Evolutionary conservation across 2,329 filamentous ascomycete species (phyloP), one percentile per base, ranked within the genome.

Genomic region (Colletotrichum cuscutae): DNA sequence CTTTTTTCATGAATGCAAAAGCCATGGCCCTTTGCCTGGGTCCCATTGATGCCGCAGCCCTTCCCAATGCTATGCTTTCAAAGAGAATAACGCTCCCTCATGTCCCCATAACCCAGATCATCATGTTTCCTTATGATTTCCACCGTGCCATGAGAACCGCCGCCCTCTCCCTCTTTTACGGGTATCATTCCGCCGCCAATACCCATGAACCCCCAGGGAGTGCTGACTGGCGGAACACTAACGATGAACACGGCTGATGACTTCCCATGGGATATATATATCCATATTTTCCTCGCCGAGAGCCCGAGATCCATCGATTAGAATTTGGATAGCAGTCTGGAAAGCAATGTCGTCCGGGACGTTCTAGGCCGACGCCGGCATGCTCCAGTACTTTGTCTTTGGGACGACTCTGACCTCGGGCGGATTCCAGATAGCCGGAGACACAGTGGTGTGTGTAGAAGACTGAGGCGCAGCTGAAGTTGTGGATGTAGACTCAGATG

Each of bases 401-500:
- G 62, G 68, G 13, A 73, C 71, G 22, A 63, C 62, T 5, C 71
- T 28, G 6, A 73, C 37, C 11, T 72, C 68, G 11, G 58, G 71
- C 1, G 26, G n/a, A 13, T 3, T 46, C 62, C 68, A 64, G 1
- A 9, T 11, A 4, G 30, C 32, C 32, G 32, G 32, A 35, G 32
- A 35, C 4, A 1, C 32, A 35, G 32, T 42, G 15, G 37, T 42
- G 7, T 7, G 15, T 42, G 37, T 19, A 42, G 37, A 42, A 15
- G 13, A 28, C 26, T 12, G 32, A 12, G 12, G 9, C 19, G 42
- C 19, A 49, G 42, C 3, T 9, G 19, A n/a, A 11, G 42, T 4
- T 22, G 19, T 22, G 19, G 42, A 22, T 19, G 8, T 8, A 22
- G 37, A 19, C 37, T 42, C 13, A 19, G 37, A 42, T 42, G 37